Evolutionary conservation across 352 stramenopile genomes (phyloP), one percentile per base, ranked within the genome.

Genomic region (Phytophthora vignae): DNA sequence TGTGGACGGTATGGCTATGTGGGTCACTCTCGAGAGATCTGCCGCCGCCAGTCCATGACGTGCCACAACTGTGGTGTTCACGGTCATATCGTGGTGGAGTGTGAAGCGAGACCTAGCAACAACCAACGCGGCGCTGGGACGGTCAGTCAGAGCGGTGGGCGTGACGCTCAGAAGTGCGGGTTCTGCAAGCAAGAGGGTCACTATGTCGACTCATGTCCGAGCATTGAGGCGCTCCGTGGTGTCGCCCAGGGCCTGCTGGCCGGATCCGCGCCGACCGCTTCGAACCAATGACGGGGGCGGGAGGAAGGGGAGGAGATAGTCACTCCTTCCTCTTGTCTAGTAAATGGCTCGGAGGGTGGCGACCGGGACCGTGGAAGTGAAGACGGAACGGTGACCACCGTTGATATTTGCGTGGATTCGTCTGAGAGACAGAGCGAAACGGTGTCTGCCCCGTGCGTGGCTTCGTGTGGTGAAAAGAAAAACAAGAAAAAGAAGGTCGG

Each of bases 281-380:
- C 42, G 17, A 49, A 12, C 42, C 15, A n/a, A 21, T 49, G 42
- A 49, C 42, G 42, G 5, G 42, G 42, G 42, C 42, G 42, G 42
- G 42, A 49, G 42, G 42, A 49, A 49, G 42, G 42, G 15, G 42
- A 49, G 42, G 42, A 49, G 15, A n/a, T 15, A 49, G 14, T 49
- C 42, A 49, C 42, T 49, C 42, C 42, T 49, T 49, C 42, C 15
- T 49, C 42, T 49, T 49, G 42, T 49, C 42, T 49, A 49, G 12
- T 21, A 15, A 21, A 10, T 49, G 42, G 17, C 42, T 49, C 15
- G 42, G 5, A 5, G 3, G 17, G 42, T 21, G 7, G 15, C 8
- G 42, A 21, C 1, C 42, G 42, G 2, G 42, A 49, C 15, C 42
- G 42, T 49, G 42, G 4, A 10, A 5, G 0, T n/a, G 42, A 21